Evolutionary conservation across 345 rosid species (phyloP).

Genomic region (Citrus sp.): DNA sequence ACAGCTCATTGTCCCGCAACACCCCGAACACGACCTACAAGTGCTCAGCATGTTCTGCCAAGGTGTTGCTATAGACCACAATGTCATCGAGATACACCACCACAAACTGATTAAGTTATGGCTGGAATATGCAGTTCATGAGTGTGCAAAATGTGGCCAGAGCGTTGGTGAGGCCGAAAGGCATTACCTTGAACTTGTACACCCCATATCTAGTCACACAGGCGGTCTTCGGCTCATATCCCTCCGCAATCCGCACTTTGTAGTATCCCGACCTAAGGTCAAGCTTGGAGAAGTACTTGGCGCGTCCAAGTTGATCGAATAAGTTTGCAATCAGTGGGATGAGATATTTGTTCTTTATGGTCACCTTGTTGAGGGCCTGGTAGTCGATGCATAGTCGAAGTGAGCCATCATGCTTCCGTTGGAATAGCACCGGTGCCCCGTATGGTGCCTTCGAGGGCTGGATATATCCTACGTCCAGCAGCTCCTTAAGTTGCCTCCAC

Average conservation of each 20-base stretch:
- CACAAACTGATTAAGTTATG: too few species aligned
- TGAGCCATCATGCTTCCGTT: neutral
- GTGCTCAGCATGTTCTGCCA: neutral
- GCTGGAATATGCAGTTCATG: too few species aligned
- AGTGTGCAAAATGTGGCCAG: too few species aligned
- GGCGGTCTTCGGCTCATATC: neutral
- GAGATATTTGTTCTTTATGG: neutral
- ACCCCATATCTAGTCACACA: neutral
- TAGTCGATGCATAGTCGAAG: neutral
- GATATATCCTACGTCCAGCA: fast-evolving
- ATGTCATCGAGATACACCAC: neutral
- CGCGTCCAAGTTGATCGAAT: neutral
- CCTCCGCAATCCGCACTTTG: neutral
- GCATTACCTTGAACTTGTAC: neutral
- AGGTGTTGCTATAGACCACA: neutral
- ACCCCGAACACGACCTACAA: fast-evolving
- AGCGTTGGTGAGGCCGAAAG: neutral
- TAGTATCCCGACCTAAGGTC: neutral
- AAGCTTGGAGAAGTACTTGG: neutral
- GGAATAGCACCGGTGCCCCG: fast-evolving
- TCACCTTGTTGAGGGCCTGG: neutral
- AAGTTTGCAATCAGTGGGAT: neutral
- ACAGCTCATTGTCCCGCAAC: neutral
- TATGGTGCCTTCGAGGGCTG: neutral
- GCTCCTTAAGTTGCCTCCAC: too few species aligned